These are phyloP conservation scores for Antitrichia curtipendula DNA, from an alignment of 225 moss, liverwort and hornwort species.

Conservation along the genomic window DNA sequence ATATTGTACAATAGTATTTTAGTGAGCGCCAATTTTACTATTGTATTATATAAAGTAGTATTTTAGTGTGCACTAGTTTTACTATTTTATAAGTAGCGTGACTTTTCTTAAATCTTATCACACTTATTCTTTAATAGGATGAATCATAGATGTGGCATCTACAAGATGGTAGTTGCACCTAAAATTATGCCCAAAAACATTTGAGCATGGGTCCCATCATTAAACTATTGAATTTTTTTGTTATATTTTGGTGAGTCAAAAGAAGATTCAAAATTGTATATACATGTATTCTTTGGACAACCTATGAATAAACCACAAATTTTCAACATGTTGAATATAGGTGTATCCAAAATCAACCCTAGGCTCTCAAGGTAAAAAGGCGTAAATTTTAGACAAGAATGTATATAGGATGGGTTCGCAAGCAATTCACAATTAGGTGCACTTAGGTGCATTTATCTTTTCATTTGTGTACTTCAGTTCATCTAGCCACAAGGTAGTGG, in stretches of 20 bases:
- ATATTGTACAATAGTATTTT: no score
- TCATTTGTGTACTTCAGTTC: background rate
- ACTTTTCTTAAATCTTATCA: background rate
- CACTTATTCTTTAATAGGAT: background rate
- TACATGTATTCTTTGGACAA: background rate
- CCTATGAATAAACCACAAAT: background rate
- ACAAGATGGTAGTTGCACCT: background rate
- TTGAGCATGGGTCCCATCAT: fast-evolving
- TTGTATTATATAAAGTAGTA: background rate
- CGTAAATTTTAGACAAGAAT: background rate
- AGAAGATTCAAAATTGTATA: no score
- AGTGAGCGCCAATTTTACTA: background rate
- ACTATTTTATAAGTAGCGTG: background rate
- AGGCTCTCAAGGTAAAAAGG: background rate
- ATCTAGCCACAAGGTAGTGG: background rate
- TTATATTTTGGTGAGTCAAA: background rate
- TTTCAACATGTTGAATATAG: background rate
- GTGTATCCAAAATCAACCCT: fast-evolving
- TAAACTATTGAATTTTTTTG: background rate
- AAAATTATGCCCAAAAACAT: background rate
- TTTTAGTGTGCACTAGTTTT: background rate
- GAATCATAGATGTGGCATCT: no score
- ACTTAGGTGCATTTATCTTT: no score
- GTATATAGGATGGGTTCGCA: background rate
- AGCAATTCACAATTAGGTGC: background rate